Evolutionary conservation across 140 eudicot genomes (phyloP), one percentile per base, ranked within the genome.

Genomic region (Senecio squalidus): DNA sequence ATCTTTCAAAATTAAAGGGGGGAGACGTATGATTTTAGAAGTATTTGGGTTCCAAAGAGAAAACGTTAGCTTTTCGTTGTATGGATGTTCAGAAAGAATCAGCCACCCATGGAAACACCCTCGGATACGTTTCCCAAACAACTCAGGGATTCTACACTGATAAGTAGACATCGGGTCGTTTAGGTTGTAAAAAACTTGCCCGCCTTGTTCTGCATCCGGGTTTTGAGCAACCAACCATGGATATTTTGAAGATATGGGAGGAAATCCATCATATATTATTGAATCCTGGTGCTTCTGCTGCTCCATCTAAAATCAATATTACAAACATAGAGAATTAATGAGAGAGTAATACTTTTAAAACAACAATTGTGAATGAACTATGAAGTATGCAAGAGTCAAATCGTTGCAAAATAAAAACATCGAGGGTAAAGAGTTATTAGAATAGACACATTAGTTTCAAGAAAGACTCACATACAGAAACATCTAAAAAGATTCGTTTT

Each of bases 91-190:
- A 3, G 56, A 62, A 16, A 62, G 68, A 29, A 62, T 20, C 26
- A 62, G 1, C 46, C 57, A 62, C 6, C 68, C 68, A 62, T 62
- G 23, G 11, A 26, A 62, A 62, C 6, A 62, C n/a, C 31, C 68
- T 9, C 23, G 57, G 21, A 46, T 46, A 28, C 45, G 46, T 18
- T 31, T 62, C 9, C 57, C 68, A 16, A 43, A 2, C 36, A 60
- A 17, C 55, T 29, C 38, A 40, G 55, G 67, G 25, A 60, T 44
- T 28, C 26, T 27, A 44, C 18, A 60, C 15, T 6, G n/a, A 5
- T 26, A 30, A 6, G 24, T 30, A 16, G 51, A 25, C 9, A 8
- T 2, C 2, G 41, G 41, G 25, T 43, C 21, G 1, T 11, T 6
- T 4, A 44, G 2, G 40, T 26, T 60, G 41, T 16, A 60, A 28